Evolutionary conservation across 305 asterid genomes (phyloP).

Genomic region (Lippia alba): DNA sequence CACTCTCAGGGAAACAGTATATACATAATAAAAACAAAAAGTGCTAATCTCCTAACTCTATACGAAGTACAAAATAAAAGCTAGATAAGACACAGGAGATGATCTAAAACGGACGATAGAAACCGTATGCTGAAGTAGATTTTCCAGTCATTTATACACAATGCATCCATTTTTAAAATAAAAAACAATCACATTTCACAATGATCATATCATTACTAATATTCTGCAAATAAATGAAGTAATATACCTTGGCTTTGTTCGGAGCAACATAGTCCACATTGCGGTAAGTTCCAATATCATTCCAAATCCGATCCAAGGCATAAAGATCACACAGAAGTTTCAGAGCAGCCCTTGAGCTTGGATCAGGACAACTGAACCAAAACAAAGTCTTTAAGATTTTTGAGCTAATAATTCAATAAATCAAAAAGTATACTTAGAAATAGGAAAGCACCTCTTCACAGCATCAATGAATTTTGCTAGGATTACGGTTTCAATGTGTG

Average conservation of each 20-base stretch:
- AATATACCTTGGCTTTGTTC: constrained; percentile 90
- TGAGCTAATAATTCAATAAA: too few relatives aligned
- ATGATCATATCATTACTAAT: neutral
- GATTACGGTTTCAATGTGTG: constrained; percentile 86
- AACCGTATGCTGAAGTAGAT: too few relatives aligned
- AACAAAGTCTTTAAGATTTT: neutral
- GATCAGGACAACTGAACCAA: constrained; percentile 76
- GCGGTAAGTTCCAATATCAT: constrained; percentile 95
- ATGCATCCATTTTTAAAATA: neutral
- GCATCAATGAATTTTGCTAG: constrained; percentile 87
- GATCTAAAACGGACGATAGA: too few relatives aligned
- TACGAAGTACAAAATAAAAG: too few relatives aligned
- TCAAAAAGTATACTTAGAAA: neutral
- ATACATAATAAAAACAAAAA: too few relatives aligned
- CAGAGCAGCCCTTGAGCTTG: constrained; percentile 68
- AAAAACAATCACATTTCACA: neutral
- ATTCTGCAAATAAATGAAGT: constrained; percentile 8
- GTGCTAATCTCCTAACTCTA: too few relatives aligned
- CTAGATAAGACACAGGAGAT: too few relatives aligned
- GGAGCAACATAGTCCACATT: constrained; percentile 98
- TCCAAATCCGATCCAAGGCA: constrained; percentile 96
- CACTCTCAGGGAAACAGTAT: neutral
- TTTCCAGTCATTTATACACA: too few relatives aligned
- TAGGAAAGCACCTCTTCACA: constrained; percentile 58
- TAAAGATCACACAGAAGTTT: constrained; percentile 89